Conservation (phyloP, 2,329 filamentous ascomycete species). For the Emmonsia crescens region DNA sequence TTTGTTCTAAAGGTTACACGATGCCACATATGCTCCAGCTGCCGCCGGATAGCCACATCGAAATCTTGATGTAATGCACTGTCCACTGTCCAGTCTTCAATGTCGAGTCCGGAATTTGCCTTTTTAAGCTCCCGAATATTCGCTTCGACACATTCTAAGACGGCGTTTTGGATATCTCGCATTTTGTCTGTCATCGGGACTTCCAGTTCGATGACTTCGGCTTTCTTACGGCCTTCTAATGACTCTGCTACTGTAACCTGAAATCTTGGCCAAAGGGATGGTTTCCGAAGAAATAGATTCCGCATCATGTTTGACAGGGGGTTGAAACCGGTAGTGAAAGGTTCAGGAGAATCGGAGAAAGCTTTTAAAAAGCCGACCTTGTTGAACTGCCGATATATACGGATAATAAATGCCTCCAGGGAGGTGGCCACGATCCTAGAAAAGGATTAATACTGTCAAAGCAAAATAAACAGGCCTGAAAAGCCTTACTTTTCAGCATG, state of each 20-base stretch:
- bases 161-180: constrained; percentile 84
- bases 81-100: constrained; percentile 95
- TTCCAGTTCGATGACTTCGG: constrained; percentile 93
- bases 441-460: constrained; percentile 8
- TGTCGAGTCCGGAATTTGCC: constrained; percentile 76
- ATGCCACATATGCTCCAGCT: constrained; percentile 95
- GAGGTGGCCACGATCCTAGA: constrained; percentile 67
- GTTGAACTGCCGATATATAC: constrained; percentile 90
- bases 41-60: constrained; percentile 74
- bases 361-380: constrained; percentile 90
- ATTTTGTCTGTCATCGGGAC: constrained; percentile 93
- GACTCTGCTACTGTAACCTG: constrained; percentile 83
- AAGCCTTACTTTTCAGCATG: constrained; percentile 60
- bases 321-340: constrained; percentile 78
- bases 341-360: constrained; percentile 86
- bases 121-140: constrained; percentile 92
- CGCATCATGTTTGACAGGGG: constrained; percentile 84
- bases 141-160: constrained; percentile 91
- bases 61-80: constrained; percentile 89
- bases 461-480: neutral
- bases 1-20: constrained; percentile 88
- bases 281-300: constrained; percentile 80
- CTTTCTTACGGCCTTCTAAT: constrained; percentile 81
- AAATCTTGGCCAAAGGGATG: constrained; percentile 85
- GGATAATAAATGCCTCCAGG: constrained; percentile 85